A percentile compares a stretch with the other conserved stretches of the same genome.
Evolutionary conservation across 2,329 filamentous ascomycete genomes (phyloP).

Genomic region (Cladosporium halotolerans): DNA sequence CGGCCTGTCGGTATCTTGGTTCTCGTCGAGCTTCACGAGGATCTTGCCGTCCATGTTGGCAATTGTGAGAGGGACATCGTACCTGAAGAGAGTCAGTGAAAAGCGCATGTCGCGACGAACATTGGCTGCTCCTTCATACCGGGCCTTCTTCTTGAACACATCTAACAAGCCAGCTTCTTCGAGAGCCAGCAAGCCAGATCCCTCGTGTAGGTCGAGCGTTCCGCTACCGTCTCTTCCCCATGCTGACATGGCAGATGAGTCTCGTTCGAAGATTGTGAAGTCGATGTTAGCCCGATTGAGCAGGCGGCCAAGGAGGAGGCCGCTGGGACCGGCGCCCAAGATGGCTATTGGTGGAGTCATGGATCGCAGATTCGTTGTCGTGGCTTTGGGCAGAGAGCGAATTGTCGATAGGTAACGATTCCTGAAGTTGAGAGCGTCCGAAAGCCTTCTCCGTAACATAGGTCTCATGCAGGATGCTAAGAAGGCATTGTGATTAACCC

Average conservation of each 20-base stretch:
- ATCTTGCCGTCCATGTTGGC: conserved; percentile 19
- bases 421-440: no score
- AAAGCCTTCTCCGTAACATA: no score
- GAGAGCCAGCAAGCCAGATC: conserved; percentile 25
- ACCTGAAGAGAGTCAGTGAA: not conserved
- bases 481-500: no score
- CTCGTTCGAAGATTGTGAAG: conserved; percentile 27
- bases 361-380: not conserved
- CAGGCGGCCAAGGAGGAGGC: conserved; percentile 26
- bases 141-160: conserved; percentile 23
- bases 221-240: conserved; percentile 19
- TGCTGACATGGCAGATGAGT: conserved; percentile 11
- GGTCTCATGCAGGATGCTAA: no score
- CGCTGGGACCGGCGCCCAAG: conserved; percentile 28
- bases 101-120: no score
- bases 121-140: conserved; percentile 2
- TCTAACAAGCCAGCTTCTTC: conserved; percentile 26
- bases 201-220: conserved; percentile 27
- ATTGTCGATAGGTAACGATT: no score
- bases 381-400: no score
- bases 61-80: conserved; percentile 18
- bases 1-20: conserved; percentile 29
- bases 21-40: conserved; percentile 13
- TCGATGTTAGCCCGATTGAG: conserved; percentile 19
- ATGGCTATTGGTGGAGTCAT: conserved; percentile 26